A percentile compares a stretch with the other conserved stretches of the same genome.
Conservation (phyloP, 1,139 yeast genomes). For the Kodamaea plutei region DNA sequence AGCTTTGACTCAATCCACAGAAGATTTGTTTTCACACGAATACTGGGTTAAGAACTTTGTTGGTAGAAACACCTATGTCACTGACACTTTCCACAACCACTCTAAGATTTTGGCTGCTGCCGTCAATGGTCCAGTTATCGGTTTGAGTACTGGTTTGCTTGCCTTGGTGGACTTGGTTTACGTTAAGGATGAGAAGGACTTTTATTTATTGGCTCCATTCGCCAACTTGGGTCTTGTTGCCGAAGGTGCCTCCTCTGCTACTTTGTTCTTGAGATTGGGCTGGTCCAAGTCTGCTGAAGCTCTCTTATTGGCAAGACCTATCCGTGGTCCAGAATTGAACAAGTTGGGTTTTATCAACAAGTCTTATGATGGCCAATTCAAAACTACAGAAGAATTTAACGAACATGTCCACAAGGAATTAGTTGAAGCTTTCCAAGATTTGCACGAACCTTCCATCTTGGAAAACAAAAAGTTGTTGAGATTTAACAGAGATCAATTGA, state of each 20-base stretch:
- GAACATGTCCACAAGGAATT: slow-evolving; percentile 46
- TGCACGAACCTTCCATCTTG: slow-evolving; percentile 57
- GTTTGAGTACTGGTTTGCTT: slow-evolving; percentile 71
- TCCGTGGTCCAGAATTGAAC: slow-evolving; percentile 55
- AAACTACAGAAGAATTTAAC: slow-evolving; percentile 60
- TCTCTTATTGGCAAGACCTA: slow-evolving; percentile 63
- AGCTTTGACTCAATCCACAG: slow-evolving; percentile 17
- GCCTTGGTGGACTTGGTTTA: slow-evolving; percentile 75
- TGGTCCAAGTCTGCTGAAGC: slow-evolving; percentile 74
- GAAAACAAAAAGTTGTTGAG: slow-evolving; percentile 60
- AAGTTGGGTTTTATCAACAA: slow-evolving; percentile 62
- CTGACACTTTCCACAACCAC: slow-evolving; percentile 69
- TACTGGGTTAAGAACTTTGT: slow-evolving; percentile 60
- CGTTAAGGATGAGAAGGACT: slow-evolving; percentile 53
- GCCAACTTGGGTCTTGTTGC: slow-evolving; percentile 79
- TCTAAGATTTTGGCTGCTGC: slow-evolving; percentile 70
- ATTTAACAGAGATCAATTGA: slow-evolving; percentile 41
- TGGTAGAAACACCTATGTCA: slow-evolving; percentile 66
- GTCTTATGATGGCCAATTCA: slow-evolving; percentile 34
- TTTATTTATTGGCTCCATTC: slow-evolving; percentile 70
- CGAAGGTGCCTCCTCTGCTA: slow-evolving; percentile 75
- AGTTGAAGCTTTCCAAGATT: slow-evolving; percentile 37
- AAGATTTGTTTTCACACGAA: slow-evolving; percentile 39
- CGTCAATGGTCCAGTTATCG: slow-evolving; percentile 85
- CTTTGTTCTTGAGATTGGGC: slow-evolving; percentile 69